These are phyloP conservation scores for Pseudopediastrum boryanum DNA, from an alignment of 139 green algal species.

Conservation along the genomic window DNA sequence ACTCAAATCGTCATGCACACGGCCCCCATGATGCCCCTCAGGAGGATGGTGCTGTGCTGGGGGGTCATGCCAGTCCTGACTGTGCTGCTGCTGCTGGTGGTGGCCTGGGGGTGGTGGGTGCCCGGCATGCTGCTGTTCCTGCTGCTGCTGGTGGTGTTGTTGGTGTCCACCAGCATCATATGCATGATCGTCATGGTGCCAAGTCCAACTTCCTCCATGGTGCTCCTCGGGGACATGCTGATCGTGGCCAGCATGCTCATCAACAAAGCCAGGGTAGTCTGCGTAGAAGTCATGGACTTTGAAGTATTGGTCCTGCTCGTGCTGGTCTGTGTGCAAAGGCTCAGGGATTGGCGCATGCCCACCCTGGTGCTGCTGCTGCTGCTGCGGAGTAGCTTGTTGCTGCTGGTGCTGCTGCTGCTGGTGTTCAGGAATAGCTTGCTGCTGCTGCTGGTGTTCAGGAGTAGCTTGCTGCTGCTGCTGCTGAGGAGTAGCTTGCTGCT, in stretches of 20 bases:
- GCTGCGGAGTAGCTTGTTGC: neutral
- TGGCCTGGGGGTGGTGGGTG: no score
- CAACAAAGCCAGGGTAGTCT: constrained; percentile 37
- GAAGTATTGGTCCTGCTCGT: constrained; percentile 1
- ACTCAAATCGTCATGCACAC: constrained; percentile 16
- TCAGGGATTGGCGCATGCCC: neutral
- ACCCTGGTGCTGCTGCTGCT: constrained; percentile 11
- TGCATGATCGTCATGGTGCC: neutral
- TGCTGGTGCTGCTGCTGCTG: constrained; percentile 7
- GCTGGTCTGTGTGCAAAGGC: neutral
- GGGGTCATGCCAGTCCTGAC: neutral
- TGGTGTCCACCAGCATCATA: neutral
- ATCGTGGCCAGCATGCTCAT: neutral
- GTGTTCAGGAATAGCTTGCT: no score
- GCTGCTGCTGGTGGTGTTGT: neutral
- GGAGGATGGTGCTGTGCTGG: neutral
- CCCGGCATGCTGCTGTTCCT: neutral
- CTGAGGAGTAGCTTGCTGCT: constrained; percentile 25
- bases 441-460: neutral
- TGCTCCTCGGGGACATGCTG: constrained; percentile 1
- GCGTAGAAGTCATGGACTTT: constrained; percentile 31
- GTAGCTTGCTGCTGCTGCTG: neutral
- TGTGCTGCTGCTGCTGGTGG: constrained; percentile 23
- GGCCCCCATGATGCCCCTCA: neutral
- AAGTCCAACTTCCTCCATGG: neutral